Conservation (phyloP, 257 asterid genomes). For the Capsicum baccatum region DNA sequence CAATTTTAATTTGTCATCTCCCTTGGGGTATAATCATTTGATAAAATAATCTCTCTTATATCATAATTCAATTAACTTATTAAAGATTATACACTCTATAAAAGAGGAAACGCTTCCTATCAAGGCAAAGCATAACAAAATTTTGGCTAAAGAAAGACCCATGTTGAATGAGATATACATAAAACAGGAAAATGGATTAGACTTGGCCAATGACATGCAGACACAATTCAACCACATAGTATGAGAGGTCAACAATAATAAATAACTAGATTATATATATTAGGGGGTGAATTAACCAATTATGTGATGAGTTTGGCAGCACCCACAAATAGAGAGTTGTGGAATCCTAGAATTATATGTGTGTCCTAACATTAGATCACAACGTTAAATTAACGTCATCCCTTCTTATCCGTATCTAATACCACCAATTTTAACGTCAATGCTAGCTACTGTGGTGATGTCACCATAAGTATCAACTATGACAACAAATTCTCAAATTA, state of each 20-base stretch:
- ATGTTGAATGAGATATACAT: no score
- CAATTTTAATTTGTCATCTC: no score
- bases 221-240: no score
- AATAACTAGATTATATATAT: background rate
- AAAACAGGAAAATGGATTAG: no score
- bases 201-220: no score
- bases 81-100: background rate
- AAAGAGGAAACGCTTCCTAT: background rate
- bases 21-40: background rate
- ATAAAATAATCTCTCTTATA: no score
- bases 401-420: slow-evolving; percentile 33
- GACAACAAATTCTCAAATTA: slow-evolving; percentile 39
- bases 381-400: slow-evolving; percentile 35
- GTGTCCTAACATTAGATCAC: slow-evolving; percentile 30
- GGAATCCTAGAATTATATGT: background rate
- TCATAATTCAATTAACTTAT: no score
- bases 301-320: slow-evolving; percentile 16
- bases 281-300: background rate
- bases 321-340: slow-evolving; percentile 32
- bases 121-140: background rate
- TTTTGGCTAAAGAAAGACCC: background rate
- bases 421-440: slow-evolving; percentile 41
- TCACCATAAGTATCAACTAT: slow-evolving; percentile 37
- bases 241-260: background rate
- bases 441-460: slow-evolving; percentile 33